Percentiles rank a stretch among this genome's conserved stretches.
Evolutionary conservation across 192 early-diverging fungal genomes (phyloP).

Genomic region (Obelidium mucronatum): DNA sequence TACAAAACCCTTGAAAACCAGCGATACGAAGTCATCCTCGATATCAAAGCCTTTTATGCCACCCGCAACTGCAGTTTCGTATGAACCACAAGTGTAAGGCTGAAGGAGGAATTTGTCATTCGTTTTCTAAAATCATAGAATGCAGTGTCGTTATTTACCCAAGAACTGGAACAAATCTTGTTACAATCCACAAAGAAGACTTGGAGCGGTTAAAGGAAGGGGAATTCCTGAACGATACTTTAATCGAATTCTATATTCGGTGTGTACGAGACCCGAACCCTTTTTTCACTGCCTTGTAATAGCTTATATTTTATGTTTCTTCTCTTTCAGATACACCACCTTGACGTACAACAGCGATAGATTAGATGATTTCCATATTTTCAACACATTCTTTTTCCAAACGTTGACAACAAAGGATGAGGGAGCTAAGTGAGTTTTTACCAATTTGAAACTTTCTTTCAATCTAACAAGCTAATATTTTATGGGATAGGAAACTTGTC

Average conservation of each 20-base stretch:
- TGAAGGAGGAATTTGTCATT: too few species aligned
- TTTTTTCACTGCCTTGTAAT: too few species aligned
- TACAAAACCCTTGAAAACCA: too few species aligned
- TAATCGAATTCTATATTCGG: constrained; percentile 88
- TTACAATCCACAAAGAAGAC: constrained; percentile 73
- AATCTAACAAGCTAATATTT: too few species aligned
- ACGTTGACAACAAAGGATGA: constrained; percentile 56
- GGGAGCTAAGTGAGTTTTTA: constrained; percentile 18
- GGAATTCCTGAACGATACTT: constrained; percentile 89
- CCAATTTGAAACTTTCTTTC: background rate
- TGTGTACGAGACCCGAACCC: too few species aligned
- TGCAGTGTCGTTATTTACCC: constrained; percentile 65
- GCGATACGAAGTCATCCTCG: too few species aligned
- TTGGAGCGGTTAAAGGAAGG: constrained; percentile 65
- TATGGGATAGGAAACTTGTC: constrained; percentile 40
- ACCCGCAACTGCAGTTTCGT: too few species aligned
- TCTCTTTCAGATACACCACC: too few species aligned
- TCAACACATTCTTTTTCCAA: constrained; percentile 87
- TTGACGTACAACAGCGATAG: constrained; percentile 25
- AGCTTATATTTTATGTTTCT: too few species aligned
- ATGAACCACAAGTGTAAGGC: too few species aligned
- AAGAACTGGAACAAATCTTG: constrained; percentile 51
- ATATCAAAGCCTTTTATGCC: too few species aligned
- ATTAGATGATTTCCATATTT: constrained; percentile 71
- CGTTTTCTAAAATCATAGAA: too few species aligned